Evolutionary conservation across 495 filamentous ascomycete genomes (phyloP).

Genomic region (Cryomyces minteri): DNA sequence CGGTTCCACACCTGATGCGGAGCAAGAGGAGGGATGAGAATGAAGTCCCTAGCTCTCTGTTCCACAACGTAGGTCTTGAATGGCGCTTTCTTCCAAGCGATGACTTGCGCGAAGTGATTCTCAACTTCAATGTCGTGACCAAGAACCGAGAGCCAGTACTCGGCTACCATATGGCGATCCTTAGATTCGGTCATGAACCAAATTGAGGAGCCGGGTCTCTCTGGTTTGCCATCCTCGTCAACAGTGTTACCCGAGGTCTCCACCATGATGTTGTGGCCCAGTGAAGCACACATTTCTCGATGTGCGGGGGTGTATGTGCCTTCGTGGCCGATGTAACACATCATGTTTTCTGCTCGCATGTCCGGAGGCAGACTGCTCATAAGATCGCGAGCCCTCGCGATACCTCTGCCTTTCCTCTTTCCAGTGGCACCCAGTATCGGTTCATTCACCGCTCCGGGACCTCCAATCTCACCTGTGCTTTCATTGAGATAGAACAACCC

Average conservation of each 20-base stretch:
- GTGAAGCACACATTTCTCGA: slow-evolving; percentile 89
- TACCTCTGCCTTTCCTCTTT: slow-evolving; percentile 23
- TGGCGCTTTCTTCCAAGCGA: slow-evolving; percentile 80
- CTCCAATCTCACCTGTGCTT: slow-evolving; percentile 37
- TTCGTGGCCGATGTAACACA: slow-evolving; percentile 97
- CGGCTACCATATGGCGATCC: slow-evolving; percentile 69
- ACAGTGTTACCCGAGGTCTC: slow-evolving; percentile 44
- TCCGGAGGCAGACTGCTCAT: slow-evolving; percentile 79
- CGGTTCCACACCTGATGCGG: slow-evolving; percentile 98
- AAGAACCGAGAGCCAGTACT: slow-evolving; percentile 79
- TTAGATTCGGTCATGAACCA: slow-evolving; percentile 97
- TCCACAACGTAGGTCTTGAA: slow-evolving; percentile 88
- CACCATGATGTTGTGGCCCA: slow-evolving; percentile 97
- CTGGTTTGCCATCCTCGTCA: slow-evolving; percentile 39
- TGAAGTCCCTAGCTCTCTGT: slow-evolving; percentile 83
- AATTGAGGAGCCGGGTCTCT: slow-evolving; percentile 70
- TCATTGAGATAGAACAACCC: slow-evolving; percentile 77
- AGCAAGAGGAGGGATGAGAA: slow-evolving; percentile 88
- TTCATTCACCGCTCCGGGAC: slow-evolving; percentile 26
- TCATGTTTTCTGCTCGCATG: slow-evolving; percentile 87
- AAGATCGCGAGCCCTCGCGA: slow-evolving; percentile 60
- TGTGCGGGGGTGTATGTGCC: slow-evolving; percentile 94
- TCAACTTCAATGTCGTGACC: slow-evolving; percentile 95
- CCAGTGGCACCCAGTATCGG: slow-evolving; percentile 12
- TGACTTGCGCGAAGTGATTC: slow-evolving; percentile 84